phyloP scores from a whole-genome alignment of 1,284 basidiomycete genomes.

The Sporisorium reilianum region DNA sequence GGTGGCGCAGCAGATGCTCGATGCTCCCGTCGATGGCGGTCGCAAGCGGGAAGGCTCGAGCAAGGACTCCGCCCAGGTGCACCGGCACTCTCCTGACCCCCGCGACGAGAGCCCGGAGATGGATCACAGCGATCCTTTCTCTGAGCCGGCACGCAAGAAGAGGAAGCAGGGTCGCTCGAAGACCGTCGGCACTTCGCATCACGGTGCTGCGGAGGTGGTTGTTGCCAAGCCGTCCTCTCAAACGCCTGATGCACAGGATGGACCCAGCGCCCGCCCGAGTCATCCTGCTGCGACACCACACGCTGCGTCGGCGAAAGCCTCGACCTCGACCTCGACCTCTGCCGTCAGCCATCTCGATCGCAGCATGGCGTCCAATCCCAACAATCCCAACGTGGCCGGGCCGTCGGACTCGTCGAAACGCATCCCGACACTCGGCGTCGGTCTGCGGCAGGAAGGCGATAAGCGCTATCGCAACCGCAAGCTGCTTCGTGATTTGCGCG shows the following conservation, averaged over 20 bases:
- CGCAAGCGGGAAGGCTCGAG: constrained; percentile 10
- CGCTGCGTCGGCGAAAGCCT: constrained; percentile 5
- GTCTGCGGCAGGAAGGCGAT: constrained; percentile 51
- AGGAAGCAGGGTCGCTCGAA: constrained; percentile 40
- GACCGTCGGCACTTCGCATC: constrained; percentile 5
- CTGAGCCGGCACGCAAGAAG: constrained; percentile 44
- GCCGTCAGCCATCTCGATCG: constrained; percentile 7
- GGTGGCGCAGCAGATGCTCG: constrained; percentile 43
- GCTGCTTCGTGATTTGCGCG: constrained; percentile 52
- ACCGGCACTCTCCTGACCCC: constrained; percentile 11
- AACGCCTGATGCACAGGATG: not conserved
- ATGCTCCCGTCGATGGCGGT: constrained; percentile 21
- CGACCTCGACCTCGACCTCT: not conserved
- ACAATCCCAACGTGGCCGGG: constrained; percentile 11
- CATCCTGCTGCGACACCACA: constrained; percentile 7
- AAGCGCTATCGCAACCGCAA: constrained; percentile 58
- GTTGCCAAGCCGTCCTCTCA: constrained; percentile 12
- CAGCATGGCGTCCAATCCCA: constrained; percentile 10
- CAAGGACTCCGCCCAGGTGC: constrained; percentile 2
- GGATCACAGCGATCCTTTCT: constrained; percentile 14
- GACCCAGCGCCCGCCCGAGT: not conserved
- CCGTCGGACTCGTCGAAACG: constrained; percentile 28
- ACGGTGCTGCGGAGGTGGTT: constrained; percentile 8
- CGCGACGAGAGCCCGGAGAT: constrained; percentile 24
- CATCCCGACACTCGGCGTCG: constrained; percentile 49